A percentile compares a stretch with the other conserved stretches of the same genome.
Conservation (phyloP, 2,329 filamentous ascomycete species). For the Exophiala phaeomuriformis region DNA sequence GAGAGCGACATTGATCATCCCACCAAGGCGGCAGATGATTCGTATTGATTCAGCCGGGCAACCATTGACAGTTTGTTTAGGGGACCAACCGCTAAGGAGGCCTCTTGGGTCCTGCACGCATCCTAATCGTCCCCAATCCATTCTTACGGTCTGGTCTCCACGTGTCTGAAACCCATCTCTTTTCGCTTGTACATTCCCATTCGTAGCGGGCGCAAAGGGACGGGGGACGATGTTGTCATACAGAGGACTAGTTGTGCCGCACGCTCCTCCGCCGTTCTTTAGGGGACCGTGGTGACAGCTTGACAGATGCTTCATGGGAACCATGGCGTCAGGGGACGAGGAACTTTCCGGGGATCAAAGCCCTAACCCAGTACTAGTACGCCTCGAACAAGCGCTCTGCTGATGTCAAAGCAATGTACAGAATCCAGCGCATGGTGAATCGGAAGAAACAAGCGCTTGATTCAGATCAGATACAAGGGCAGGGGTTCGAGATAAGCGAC, state of each 20-base stretch:
- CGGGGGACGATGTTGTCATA: not conserved
- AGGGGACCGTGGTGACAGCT: not conserved
- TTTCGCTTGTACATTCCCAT: not conserved
- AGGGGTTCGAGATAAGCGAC: not conserved
- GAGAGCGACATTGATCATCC: conserved; percentile 9
- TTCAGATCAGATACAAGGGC: conserved; percentile 1
- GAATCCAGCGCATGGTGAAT: not conserved
- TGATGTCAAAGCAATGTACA: not conserved
- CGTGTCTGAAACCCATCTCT: conserved; percentile 7
- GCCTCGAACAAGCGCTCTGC: not conserved
- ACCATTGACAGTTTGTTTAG: not conserved
- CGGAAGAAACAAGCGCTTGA: not conserved
- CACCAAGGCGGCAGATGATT: conserved; percentile 9
- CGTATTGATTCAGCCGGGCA: conserved; percentile 16
- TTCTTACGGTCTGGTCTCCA: not conserved
- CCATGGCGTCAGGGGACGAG: not conserved
- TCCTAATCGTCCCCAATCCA: not conserved
- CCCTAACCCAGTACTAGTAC: not conserved
- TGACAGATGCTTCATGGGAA: not conserved
- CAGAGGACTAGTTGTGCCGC: not conserved
- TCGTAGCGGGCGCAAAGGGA: conserved; percentile 3
- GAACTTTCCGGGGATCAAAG: not conserved
- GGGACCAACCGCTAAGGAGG: not conserved
- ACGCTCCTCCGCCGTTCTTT: not conserved
- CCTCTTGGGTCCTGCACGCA: not conserved